Base-by-base conservation (phyloP, 176 grass and related monocot species). In the Eleusine coracana region DNA sequence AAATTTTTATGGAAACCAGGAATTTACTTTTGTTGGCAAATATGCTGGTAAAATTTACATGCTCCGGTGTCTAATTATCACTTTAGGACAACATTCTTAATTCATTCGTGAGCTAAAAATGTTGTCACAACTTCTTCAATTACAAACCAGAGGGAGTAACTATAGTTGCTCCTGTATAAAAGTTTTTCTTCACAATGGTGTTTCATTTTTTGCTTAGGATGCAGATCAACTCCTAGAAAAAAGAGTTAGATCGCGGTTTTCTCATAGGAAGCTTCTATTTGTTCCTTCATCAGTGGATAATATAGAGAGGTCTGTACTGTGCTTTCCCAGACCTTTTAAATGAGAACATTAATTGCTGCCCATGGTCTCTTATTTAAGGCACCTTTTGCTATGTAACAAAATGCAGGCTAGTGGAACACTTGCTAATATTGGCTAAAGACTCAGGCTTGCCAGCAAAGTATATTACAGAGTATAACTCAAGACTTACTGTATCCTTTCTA, bases 191-290 rank as follows among this genome's bases (percentile, higher is more conserved):
- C 21, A 59, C 71, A 74, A 67, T 23, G 31, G 9, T 0, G 21
- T 46, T 68, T 46, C 70, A 67, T 81, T 75, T 87, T 89, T 16
- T 29, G 34, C 28, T 34, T 77, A 98, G 96, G 96, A 94, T 80
- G 92, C 96, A 51, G 92, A 98, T 69, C 92, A 98, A 69, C 82
- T 92, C 64, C 87, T 98, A 82, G 96, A 98, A 27, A 98, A 98
- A 98, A 93, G 96, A 82, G 92, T 95, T 85, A 87, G 96, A 52
- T 98, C 96, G 39, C 86, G 96, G 44, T 95, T 98, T 79, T 95
- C 92, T 80, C 90, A 92, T 28, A 92, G 87, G 78, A 95, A 90
- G 65, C 92, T 98, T 81, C 81, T 98, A 62, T 98, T 98, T 84
- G 66, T 90, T 88, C 92, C 90, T 79, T 86, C 96, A 86, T 88